phyloP scores from a whole-genome alignment of 306 rosid genomes.

The Quercus rubra region DNA sequence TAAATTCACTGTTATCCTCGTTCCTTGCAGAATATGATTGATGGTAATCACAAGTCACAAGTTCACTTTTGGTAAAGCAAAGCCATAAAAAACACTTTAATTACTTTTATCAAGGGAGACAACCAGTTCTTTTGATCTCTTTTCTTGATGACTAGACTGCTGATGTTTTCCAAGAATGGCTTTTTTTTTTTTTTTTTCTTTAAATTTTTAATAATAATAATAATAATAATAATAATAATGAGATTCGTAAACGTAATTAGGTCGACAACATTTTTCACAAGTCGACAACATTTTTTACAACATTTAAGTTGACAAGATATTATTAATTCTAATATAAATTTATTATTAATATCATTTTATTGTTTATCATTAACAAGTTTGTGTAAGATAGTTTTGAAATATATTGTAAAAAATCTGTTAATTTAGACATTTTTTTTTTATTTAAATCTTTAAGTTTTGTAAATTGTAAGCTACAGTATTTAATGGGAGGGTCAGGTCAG shows the following conservation, averaged over 20 bases:
- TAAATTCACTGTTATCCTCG: not conserved
- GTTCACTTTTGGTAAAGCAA: not conserved
- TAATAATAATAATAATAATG: no score
- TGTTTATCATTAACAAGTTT: no score
- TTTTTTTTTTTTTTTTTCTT: not conserved
- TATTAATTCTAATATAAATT: no score
- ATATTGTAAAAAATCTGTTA: no score
- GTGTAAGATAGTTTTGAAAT: no score
- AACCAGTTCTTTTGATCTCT: conserved; percentile 18
- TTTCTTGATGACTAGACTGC: conserved; percentile 16
- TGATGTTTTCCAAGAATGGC: conserved; percentile 1
- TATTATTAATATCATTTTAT: no score
- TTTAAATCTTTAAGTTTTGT: not conserved
- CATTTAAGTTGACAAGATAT: no score
- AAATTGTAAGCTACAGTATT: not conserved
- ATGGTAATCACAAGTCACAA: not conserved
- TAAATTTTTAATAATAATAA: no score
- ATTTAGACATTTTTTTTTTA: no score
- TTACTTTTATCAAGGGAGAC: conserved; percentile 13
- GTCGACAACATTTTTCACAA: no score
- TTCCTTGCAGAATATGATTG: not conserved
- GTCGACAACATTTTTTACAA: no score
- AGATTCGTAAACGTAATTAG: no score
- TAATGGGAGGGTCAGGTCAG: not conserved
- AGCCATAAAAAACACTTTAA: not conserved